Percentiles rank a stretch among this genome's conserved stretches.
These are phyloP conservation scores for Candida boidinii DNA, from an alignment of 805 yeast genomes.

Conservation along the genomic window DNA sequence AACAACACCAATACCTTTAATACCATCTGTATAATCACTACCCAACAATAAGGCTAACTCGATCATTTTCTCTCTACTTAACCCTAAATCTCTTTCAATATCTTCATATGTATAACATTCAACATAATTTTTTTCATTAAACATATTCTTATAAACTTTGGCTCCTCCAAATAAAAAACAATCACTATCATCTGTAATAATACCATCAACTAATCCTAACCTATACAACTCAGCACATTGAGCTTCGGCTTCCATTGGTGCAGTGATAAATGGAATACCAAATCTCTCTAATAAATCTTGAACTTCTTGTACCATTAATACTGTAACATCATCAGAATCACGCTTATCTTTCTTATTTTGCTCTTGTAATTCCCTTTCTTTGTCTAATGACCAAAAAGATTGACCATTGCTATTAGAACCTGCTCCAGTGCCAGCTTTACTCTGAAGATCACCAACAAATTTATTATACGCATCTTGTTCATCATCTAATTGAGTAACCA, in stretches of 20 bases:
- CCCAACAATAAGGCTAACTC: constrained; percentile 82
- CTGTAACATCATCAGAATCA: constrained; percentile 88
- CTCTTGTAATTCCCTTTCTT: constrained; percentile 45
- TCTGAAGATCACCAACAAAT: constrained; percentile 37
- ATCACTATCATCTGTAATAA: constrained; percentile 96
- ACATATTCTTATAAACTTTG: constrained; percentile 81
- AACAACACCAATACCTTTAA: constrained; percentile 92
- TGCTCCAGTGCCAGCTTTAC: neutral
- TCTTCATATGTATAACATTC: constrained; percentile 66
- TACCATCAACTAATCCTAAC: constrained; percentile 83
- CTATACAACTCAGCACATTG: constrained; percentile 79
- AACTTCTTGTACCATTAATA: constrained; percentile 79
- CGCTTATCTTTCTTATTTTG: constrained; percentile 62
- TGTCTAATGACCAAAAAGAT: constrained; percentile 24
- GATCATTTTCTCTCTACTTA: constrained; percentile 56
- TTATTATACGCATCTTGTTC: constrained; percentile 70
- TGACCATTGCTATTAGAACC: neutral
- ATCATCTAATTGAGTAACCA: constrained; percentile 50
- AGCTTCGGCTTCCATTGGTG: constrained; percentile 99
- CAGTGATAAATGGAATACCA: constrained; percentile 91
- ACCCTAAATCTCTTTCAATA: constrained; percentile 54
- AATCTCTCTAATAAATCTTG: constrained; percentile 80
- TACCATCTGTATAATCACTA: constrained; percentile 91
- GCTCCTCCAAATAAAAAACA: constrained; percentile 90
- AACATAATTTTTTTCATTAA: constrained; percentile 85